These are phyloP conservation scores for Claviceps capensis DNA, from an alignment of 2,329 filamentous ascomycete genomes.

Conservation along the genomic window DNA sequence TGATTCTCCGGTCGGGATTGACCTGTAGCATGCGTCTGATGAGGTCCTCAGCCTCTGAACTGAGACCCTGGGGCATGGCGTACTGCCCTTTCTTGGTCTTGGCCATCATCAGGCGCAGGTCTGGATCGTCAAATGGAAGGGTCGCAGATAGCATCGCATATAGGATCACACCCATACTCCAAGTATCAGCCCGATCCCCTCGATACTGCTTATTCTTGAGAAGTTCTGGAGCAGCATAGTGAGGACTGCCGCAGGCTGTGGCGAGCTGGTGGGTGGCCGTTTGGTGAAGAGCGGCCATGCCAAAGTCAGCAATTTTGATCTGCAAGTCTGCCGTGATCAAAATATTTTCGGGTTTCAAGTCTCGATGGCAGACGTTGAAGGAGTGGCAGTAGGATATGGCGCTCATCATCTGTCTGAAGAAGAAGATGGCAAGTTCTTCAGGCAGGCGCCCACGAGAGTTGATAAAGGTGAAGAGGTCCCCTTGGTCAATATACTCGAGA, in stretches of 20 bases:
- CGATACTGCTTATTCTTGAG: slow-evolving; percentile 65
- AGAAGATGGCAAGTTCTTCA: slow-evolving; percentile 68
- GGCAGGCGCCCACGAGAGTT: slow-evolving; percentile 56
- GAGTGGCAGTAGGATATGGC: slow-evolving; percentile 87
- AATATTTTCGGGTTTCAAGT: slow-evolving; percentile 96
- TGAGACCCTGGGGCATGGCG: slow-evolving; percentile 48
- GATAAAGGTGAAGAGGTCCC: slow-evolving; percentile 80
- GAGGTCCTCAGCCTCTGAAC: slow-evolving; percentile 58
- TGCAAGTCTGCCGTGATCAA: slow-evolving; percentile 61
- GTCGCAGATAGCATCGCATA: slow-evolving; percentile 76
- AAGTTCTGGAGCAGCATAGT: slow-evolving; percentile 91
- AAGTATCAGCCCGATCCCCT: slow-evolving; percentile 79
- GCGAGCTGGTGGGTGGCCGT: slow-evolving; percentile 63
- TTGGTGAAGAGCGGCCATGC: slow-evolving; percentile 87
- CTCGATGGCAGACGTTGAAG: slow-evolving; percentile 90
- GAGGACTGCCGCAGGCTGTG: slow-evolving; percentile 89
- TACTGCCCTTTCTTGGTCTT: slow-evolving; percentile 48
- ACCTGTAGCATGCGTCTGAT: slow-evolving; percentile 67
- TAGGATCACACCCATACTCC: slow-evolving; percentile 84
- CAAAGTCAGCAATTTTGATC: slow-evolving; percentile 93
- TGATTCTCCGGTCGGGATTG: slow-evolving; percentile 66
- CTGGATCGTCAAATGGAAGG: slow-evolving; percentile 65
- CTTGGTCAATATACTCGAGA: slow-evolving; percentile 72
- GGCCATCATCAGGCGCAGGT: slow-evolving; percentile 47
- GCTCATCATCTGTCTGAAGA: slow-evolving; percentile 88